These are phyloP conservation scores for Tricholomella constricta DNA, from an alignment of 768 basidiomycete species.

Conservation along the genomic window DNA sequence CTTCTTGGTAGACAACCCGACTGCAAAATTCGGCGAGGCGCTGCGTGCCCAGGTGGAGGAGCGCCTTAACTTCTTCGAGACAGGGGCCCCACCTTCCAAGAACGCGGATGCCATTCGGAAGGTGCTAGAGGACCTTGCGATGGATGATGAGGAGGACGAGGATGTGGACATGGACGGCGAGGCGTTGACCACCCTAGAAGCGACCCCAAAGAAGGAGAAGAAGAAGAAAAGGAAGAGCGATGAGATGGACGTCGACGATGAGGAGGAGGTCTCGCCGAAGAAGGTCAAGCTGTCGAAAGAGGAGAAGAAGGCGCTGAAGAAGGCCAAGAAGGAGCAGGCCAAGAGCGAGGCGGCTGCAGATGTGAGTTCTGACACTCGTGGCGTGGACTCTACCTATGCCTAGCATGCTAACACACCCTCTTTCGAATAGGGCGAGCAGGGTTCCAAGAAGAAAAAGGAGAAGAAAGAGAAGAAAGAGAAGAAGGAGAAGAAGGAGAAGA, in stretches of 20 bases:
- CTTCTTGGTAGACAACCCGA: slow-evolving; percentile 68
- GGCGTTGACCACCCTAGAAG: slow-evolving; percentile 59
- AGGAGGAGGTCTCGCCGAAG: slow-evolving; percentile 57
- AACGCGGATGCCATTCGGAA: slow-evolving; percentile 91
- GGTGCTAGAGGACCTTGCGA: slow-evolving; percentile 75
- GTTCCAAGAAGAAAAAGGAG: slow-evolving; percentile 53
- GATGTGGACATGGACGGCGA: slow-evolving; percentile 52
- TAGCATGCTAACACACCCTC: not conserved
- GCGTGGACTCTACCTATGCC: not conserved
- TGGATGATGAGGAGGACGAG: slow-evolving; percentile 55
- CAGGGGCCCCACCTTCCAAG: slow-evolving; percentile 84
- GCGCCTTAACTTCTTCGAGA: slow-evolving; percentile 92
- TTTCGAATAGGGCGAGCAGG: slow-evolving; percentile 18
- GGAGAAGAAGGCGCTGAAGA: slow-evolving; percentile 85
- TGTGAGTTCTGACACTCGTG: slow-evolving; percentile 30
- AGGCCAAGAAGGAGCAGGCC: slow-evolving; percentile 68
- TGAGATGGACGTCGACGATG: slow-evolving; percentile 64
- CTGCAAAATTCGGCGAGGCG: slow-evolving; percentile 93
- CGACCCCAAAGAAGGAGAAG: slow-evolving; percentile 60
- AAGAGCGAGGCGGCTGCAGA: slow-evolving; percentile 49
- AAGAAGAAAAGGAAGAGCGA: slow-evolving; percentile 71
- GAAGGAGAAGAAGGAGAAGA: slow-evolving; percentile 40
- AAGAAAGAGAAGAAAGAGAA: slow-evolving; percentile 48
- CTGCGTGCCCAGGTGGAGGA: slow-evolving; percentile 94
- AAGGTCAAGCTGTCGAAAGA: slow-evolving; percentile 81